Evolutionary conservation across 2,329 filamentous ascomycete genomes (phyloP).

Genomic region (Calonectria fujianensis): DNA sequence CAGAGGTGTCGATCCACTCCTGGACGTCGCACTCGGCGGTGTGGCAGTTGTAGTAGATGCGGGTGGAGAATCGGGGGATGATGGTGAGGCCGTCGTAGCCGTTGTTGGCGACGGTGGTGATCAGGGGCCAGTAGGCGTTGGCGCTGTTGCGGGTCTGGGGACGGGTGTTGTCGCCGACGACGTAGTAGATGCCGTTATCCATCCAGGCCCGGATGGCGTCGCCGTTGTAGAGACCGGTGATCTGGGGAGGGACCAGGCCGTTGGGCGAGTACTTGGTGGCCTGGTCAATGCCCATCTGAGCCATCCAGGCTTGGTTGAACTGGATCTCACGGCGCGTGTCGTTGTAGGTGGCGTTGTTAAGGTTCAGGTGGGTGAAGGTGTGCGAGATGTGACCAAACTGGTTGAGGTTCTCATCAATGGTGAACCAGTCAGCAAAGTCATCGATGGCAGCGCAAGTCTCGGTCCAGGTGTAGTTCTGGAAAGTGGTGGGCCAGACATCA

Average conservation of each 20-base stretch:
- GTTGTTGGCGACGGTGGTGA: conserved; percentile 43
- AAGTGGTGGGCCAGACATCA: conserved; percentile 39
- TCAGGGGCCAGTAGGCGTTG: conserved; percentile 46
- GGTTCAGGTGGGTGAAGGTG: conserved; percentile 45
- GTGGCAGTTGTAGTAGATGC: conserved; percentile 48
- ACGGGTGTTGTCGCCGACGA: conserved; percentile 48
- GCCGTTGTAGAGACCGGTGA: conserved; percentile 46
- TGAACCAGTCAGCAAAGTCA: conserved; percentile 45
- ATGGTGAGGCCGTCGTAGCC: conserved; percentile 43
- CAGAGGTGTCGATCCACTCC: conserved; percentile 48
- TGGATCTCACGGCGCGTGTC: conserved; percentile 46
- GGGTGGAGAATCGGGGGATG: conserved; percentile 44
- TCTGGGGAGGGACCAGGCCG: conserved; percentile 45
- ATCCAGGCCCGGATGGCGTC: conserved; percentile 46
- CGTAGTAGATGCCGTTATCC: conserved; percentile 43
- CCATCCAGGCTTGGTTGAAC: conserved; percentile 48
- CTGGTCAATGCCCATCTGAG: conserved; percentile 46
- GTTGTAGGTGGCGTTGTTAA: conserved; percentile 48
- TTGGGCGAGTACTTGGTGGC: conserved; percentile 40
- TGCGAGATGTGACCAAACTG: conserved; percentile 46
- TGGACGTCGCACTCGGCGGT: conserved; percentile 40
- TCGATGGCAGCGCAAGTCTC: conserved; percentile 43
- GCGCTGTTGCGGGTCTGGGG: conserved; percentile 25
- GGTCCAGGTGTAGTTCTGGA: conserved; percentile 40
- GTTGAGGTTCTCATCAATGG: conserved; percentile 42